Conservation (phyloP, 345 rosid genomes). For the Gossypium thurberi region DNA sequence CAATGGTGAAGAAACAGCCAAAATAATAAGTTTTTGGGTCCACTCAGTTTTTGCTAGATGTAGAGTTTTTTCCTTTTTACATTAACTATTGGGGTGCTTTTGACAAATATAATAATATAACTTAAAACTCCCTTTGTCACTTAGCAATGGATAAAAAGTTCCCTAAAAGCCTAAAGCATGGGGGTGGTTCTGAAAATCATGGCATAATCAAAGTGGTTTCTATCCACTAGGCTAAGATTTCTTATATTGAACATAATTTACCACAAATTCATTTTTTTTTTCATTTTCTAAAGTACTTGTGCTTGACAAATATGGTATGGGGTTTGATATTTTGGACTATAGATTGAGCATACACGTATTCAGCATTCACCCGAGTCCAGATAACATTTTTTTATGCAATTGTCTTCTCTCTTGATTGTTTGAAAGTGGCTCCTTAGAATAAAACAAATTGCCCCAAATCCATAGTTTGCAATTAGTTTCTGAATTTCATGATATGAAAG, state of each 20-base stretch:
- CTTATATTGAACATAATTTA: neutral
- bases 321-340: no score
- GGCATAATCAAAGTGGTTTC: neutral
- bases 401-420: neutral
- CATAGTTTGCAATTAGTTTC: neutral
- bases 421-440: neutral
- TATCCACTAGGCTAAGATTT: neutral
- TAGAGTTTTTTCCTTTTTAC: neutral
- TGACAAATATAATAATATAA: neutral
- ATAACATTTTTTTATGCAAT: no score
- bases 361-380: no score
- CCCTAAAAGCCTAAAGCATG: neutral
- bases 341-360: no score
- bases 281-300: neutral
- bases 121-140: neutral
- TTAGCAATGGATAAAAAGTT: neutral
- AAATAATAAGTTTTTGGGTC: neutral
- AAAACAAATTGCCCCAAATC: neutral
- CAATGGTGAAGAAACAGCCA: conserved; percentile 3
- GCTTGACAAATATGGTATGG: neutral
- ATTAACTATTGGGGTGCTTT: neutral
- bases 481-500: neutral
- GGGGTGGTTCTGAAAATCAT: conserved; percentile 2
- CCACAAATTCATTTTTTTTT: neutral
- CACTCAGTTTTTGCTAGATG: neutral